Evolutionary conservation across 1,139 yeast genomes (phyloP).

Genomic region (Kodamaea fungicola): DNA sequence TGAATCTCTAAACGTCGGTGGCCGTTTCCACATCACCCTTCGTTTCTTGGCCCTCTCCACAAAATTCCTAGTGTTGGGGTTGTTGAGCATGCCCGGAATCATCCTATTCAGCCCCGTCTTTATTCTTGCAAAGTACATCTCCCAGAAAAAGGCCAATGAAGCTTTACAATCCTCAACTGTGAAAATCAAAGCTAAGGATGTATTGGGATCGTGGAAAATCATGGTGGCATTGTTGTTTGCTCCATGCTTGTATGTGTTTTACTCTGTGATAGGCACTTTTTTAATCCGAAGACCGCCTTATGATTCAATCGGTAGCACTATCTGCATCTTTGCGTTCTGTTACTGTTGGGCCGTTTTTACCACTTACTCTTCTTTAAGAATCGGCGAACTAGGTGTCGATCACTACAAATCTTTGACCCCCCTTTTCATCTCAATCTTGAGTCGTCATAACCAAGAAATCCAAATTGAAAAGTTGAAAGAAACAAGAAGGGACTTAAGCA

Average conservation of each 20-base stretch:
- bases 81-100: constrained; percentile 80
- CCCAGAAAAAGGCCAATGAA: constrained; percentile 65
- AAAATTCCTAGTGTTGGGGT: constrained; percentile 51
- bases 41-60: constrained; percentile 51
- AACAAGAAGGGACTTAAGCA: constrained; percentile 52
- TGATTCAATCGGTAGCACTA: constrained; percentile 10
- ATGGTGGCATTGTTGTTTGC: constrained; percentile 44
- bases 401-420: constrained; percentile 39
- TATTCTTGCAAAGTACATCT: constrained; percentile 67
- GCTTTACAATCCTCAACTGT: constrained; percentile 90
- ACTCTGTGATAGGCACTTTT: constrained; percentile 36
- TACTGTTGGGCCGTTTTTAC: constrained; percentile 41
- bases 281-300: constrained; percentile 20
- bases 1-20: constrained; percentile 51
- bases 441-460: constrained; percentile 37
- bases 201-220: constrained; percentile 40
- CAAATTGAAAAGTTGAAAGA: constrained; percentile 52
- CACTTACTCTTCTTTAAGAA: constrained; percentile 40
- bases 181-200: constrained; percentile 88
- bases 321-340: constrained; percentile 26
- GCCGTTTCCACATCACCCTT: constrained; percentile 44
- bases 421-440: constrained; percentile 32
- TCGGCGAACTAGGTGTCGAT: constrained; percentile 42
- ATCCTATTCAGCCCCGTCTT: constrained; percentile 85
- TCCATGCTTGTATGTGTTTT: constrained; percentile 40